phyloP scores from a whole-genome alignment of 495 filamentous ascomycete genomes.

The Pseudoneurospora amorphoporcata region DNA sequence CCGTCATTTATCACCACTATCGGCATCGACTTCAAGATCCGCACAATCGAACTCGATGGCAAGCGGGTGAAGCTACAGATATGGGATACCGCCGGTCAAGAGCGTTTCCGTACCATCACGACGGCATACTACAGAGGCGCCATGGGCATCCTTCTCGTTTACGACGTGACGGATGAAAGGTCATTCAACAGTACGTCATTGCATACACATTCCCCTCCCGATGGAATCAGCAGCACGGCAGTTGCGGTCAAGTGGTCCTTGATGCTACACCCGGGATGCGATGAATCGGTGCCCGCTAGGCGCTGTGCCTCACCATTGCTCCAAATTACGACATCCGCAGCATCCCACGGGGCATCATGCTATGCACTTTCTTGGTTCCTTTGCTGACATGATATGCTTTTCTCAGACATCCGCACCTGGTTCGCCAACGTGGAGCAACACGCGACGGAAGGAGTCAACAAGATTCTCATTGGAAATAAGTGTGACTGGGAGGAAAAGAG shows the following conservation, averaged over 20 bases:
- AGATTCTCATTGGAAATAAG: constrained; percentile 99
- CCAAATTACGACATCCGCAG: neutral
- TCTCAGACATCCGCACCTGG: constrained; percentile 92
- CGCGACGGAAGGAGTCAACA: constrained; percentile 98
- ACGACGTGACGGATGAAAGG: constrained; percentile 95
- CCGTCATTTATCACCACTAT: constrained; percentile 99
- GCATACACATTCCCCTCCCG: neutral
- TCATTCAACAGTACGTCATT: constrained; percentile 85
- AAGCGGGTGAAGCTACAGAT: constrained; percentile 99
- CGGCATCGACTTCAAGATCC: constrained; percentile 99
- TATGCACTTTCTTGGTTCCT: neutral
- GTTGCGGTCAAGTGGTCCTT: neutral
- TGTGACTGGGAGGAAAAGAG: constrained; percentile 99
- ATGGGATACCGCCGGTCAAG: constrained; percentile 97
- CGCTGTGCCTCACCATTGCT: neutral
- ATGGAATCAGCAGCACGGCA: neutral
- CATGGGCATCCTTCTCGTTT: constrained; percentile 96
- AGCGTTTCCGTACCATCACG: constrained; percentile 96
- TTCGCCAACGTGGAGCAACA: constrained; percentile 99
- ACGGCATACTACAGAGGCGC: constrained; percentile 97
- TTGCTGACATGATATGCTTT: neutral
- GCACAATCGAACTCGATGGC: constrained; percentile 95
- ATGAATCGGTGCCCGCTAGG: neutral
- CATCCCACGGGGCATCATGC: neutral
- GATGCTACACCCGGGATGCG: neutral